Base-by-base conservation (phyloP, 768 basidiomycete genomes). In the Kwoniella dejecticola region DNA sequence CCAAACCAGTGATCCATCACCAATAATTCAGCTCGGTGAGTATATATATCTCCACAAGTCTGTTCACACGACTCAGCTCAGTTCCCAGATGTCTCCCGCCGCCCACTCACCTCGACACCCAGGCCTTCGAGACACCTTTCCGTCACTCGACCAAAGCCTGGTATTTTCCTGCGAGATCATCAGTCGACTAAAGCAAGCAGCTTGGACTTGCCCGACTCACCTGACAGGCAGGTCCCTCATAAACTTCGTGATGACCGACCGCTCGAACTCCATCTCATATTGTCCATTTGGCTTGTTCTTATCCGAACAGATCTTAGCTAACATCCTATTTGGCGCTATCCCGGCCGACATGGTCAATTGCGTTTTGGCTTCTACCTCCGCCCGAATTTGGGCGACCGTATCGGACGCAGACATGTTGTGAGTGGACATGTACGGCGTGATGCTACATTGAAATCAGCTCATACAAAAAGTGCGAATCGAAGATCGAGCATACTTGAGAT, bases 251-350 rank as follows among this genome's bases (percentile, higher is more conserved):
- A 97, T 88, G 7, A 83, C 80, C 27, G 84, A 72, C 1, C 83
- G 77, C 26, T 88, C 84, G 68, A 88, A 90, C 2, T 85, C 79
- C 23, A 96, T 84, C 67, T 84, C 83, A 66, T 85, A 97, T 77
- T 96, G 93, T 12, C 92, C 93, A 71, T 95, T 90, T 2, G 93
- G 94, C 79, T 97, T 97, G 77, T 97, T 95, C 82, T 88, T 91
- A 78, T 97, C 93, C 27, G 93, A 95, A 76, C 90, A 93, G 31
- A 95, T 94, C 83, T 98, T 98, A 40, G 93, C 91, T 17, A 98
- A 83, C 88, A 93, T 92, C 87, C 89, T 89, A 79, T 94, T 98
- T 1, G 95, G 90, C 0, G 95, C 93, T 59, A 98, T 92, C 2
- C 96, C 96, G 29, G 93, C 94, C 68, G 90, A 93, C 53, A 90